A percentile compares a stretch with the other conserved stretches of the same genome.
Conservation (phyloP, 352 stramenopile genomes). For the Phytopythium aichiense region DNA sequence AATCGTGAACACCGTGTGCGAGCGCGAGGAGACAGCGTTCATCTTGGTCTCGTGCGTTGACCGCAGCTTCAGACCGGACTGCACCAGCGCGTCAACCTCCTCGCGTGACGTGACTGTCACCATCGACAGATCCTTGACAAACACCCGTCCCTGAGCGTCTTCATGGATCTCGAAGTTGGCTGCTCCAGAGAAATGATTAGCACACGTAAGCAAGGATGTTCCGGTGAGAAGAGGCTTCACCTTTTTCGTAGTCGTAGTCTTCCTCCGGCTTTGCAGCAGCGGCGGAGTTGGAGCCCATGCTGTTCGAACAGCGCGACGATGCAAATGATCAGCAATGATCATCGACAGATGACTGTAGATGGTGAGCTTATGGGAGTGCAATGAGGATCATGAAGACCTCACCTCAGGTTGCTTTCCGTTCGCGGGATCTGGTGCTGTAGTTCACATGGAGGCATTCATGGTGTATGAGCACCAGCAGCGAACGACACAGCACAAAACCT, state of each 20-base stretch:
- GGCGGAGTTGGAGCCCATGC: slow-evolving; percentile 52
- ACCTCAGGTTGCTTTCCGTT: slow-evolving; percentile 37
- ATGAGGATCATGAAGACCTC: not conserved
- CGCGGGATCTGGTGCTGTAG: slow-evolving; percentile 61
- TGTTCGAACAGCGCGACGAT: slow-evolving; percentile 7
- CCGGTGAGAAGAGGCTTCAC: slow-evolving; percentile 12
- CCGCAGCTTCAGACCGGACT: slow-evolving; percentile 79
- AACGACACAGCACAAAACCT: not conserved
- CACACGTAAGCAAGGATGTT: not conserved
- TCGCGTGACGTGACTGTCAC: slow-evolving; percentile 86
- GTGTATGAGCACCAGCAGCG: not conserved
- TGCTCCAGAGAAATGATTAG: not conserved
- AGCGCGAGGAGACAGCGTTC: slow-evolving; percentile 88
- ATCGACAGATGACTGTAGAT: slow-evolving; percentile 27
- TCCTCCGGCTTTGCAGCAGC: slow-evolving; percentile 34
- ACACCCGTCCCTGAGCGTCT: slow-evolving; percentile 89
- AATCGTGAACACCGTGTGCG: slow-evolving; percentile 86
- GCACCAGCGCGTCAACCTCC: slow-evolving; percentile 84
- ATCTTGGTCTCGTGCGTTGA: slow-evolving; percentile 92
- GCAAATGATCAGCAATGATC: not conserved
- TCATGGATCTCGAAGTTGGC: slow-evolving; percentile 92
- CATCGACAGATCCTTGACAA: slow-evolving; percentile 91
- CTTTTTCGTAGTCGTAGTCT: slow-evolving; percentile 83
- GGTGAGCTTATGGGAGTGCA: not conserved
- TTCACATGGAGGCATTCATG: not conserved